Conservation (phyloP, 2,329 filamentous ascomycete genomes). For the Hypocrella siamensis region DNA sequence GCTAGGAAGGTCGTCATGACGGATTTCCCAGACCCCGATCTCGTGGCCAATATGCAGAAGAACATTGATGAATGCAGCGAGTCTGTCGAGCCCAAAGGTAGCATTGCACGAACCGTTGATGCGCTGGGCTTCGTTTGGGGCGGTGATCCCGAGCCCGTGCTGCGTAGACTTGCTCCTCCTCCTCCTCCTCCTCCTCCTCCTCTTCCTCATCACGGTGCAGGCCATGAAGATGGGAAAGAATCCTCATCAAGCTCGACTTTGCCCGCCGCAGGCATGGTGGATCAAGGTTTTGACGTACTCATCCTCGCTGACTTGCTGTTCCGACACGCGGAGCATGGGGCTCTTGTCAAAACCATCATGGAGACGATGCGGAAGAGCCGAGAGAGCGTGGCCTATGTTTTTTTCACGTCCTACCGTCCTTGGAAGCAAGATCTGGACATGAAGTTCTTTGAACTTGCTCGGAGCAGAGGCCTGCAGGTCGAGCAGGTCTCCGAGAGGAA, state of each 20-base stretch:
- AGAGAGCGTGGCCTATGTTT: constrained; percentile 58
- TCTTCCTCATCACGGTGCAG: no score
- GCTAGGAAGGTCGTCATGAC: constrained; percentile 63
- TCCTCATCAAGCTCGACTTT: background rate
- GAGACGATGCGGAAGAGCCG: constrained; percentile 42
- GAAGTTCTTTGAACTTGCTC: constrained; percentile 68
- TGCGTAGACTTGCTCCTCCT: constrained; percentile 34
- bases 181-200: no score
- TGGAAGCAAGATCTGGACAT: constrained; percentile 80
- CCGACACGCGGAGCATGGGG: constrained; percentile 74
- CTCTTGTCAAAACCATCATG: constrained; percentile 57
- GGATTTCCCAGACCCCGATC: constrained; percentile 73
- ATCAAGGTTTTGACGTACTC: constrained; percentile 54
- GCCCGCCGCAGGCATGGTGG: constrained; percentile 10
- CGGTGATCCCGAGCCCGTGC: constrained; percentile 39
- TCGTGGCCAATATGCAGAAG: constrained; percentile 64
- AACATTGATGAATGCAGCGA: constrained; percentile 50
- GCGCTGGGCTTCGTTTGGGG: constrained; percentile 79
- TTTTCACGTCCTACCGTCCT: constrained; percentile 88
- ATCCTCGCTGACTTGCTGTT: constrained; percentile 84
- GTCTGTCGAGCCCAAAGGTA: constrained; percentile 13
- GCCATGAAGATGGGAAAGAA: background rate
- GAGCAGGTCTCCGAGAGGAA: constrained; percentile 67
- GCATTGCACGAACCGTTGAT: constrained; percentile 24
- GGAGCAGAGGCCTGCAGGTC: constrained; percentile 55